These are phyloP conservation scores for Carex myosuroides DNA, from an alignment of 176 grass and related monocot genomes.

Conservation along the genomic window DNA sequence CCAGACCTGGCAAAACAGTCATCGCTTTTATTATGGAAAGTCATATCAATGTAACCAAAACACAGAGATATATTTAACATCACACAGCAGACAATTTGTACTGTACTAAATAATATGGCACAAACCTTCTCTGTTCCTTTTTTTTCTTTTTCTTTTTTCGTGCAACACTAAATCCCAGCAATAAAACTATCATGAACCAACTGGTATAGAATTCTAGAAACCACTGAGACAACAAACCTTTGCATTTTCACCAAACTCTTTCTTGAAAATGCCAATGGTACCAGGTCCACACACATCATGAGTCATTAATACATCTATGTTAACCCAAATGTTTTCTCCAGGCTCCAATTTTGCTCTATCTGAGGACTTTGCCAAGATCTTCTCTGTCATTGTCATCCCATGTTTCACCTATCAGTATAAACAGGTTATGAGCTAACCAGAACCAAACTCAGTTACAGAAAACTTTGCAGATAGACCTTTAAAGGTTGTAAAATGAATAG, in stretches of 20 bases:
- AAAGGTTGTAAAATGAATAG: not conserved
- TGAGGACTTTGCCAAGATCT: constrained; percentile 82
- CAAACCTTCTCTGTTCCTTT: not conserved
- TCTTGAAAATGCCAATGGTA: constrained; percentile 85
- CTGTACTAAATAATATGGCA: not conserved
- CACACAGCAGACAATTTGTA: not conserved
- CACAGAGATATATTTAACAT: not conserved
- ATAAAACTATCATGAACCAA: not conserved
- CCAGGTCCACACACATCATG: constrained; percentile 79
- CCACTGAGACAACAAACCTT: constrained; percentile 21
- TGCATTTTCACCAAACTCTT: constrained; percentile 79
- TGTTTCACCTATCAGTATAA: constrained; percentile 44
- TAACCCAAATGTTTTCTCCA: constrained; percentile 93
- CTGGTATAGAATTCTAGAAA: not conserved
- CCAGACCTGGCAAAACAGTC: constrained; percentile 49
- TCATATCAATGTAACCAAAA: not conserved
- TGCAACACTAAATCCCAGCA: not conserved
- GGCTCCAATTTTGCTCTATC: constrained; percentile 60
- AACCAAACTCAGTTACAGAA: not conserved
- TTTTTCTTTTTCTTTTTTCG: not conserved
- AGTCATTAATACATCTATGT: constrained; percentile 96
- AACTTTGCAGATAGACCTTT: not conserved
- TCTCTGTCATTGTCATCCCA: constrained; percentile 95
- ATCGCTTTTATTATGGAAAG: not conserved
- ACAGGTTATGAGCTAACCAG: not conserved